Conservation (phyloP, 129 eudicot species). For the Dittrichia graveolens region DNA sequence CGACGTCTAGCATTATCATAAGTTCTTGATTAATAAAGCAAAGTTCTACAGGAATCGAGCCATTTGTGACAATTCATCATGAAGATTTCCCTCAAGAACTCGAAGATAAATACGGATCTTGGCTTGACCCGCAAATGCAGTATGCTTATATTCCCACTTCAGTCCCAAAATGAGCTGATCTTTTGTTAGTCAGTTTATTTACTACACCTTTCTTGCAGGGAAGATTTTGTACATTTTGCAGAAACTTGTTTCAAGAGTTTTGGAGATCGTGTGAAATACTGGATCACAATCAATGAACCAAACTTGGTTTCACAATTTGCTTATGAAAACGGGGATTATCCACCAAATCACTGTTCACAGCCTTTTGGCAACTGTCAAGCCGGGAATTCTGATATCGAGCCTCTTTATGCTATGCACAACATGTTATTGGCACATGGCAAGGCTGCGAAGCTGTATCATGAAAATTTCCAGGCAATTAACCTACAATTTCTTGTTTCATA, state of each 20-base stretch:
- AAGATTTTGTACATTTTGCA: slow-evolving; percentile 76
- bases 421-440: slow-evolving; percentile 77
- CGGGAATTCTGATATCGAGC: slow-evolving; percentile 82
- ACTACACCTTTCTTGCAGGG: slow-evolving; percentile 48
- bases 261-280: slow-evolving; percentile 84
- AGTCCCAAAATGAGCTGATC: neutral
- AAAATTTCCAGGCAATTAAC: slow-evolving; percentile 54
- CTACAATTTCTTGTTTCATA: neutral
- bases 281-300: slow-evolving; percentile 86
- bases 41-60: slow-evolving; percentile 55
- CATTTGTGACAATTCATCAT: slow-evolving; percentile 82
- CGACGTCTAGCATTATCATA: neutral
- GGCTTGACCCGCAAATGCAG: slow-evolving; percentile 87
- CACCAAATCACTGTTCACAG: slow-evolving; percentile 75
- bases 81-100: slow-evolving; percentile 76
- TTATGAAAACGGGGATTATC: slow-evolving; percentile 46
- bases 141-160: slow-evolving; percentile 28
- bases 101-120: slow-evolving; percentile 62
- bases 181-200: neutral
- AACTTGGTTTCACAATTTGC: slow-evolving; percentile 45
- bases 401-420: slow-evolving; percentile 67
- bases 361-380: slow-evolving; percentile 71
- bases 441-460: slow-evolving; percentile 61
- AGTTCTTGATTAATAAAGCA: slow-evolving; percentile 5
- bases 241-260: slow-evolving; percentile 67